phyloP scores from a whole-genome alignment of 768 basidiomycete genomes.

The Suillus plorans region DNA sequence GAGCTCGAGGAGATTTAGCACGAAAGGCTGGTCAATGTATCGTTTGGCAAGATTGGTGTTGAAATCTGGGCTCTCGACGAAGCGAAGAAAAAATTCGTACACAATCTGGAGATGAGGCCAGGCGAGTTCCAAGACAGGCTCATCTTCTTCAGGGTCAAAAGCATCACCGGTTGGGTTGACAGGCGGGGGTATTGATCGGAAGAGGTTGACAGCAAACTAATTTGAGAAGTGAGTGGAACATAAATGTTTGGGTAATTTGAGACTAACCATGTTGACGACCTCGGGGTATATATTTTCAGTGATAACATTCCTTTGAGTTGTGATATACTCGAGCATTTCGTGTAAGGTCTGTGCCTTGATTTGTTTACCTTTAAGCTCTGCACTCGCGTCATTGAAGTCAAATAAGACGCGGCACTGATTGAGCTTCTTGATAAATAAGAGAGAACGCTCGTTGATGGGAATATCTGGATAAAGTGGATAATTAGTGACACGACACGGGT shows the following conservation, averaged over 20 bases:
- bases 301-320: constrained; percentile 92
- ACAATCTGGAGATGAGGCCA: constrained; percentile 99
- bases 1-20: constrained; percentile 93
- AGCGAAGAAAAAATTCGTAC: constrained; percentile 99
- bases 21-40: constrained; percentile 95
- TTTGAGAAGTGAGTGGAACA: constrained; percentile 6
- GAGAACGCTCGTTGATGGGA: constrained; percentile 80
- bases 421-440: constrained; percentile 91
- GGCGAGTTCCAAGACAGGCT: constrained; percentile 96
- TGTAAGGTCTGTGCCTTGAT: constrained; percentile 97
- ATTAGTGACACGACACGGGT: constrained; percentile 14
- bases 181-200: constrained; percentile 99
- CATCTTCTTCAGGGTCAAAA: constrained; percentile 99
- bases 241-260: constrained; percentile 5
- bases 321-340: constrained; percentile 99
- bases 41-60: constrained; percentile 97
- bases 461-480: constrained; percentile 59
- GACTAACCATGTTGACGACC: constrained; percentile 93
- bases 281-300: constrained; percentile 98
- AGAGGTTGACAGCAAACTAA: constrained; percentile 97
- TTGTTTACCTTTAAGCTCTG: constrained; percentile 96
- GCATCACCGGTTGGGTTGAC: constrained; percentile 98
- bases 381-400: constrained; percentile 97
- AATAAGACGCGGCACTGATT: constrained; percentile 96
- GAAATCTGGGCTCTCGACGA: constrained; percentile 97